Base-by-base conservation (phyloP, 2,329 filamentous ascomycete species). In the Boeremia exigua region DNA sequence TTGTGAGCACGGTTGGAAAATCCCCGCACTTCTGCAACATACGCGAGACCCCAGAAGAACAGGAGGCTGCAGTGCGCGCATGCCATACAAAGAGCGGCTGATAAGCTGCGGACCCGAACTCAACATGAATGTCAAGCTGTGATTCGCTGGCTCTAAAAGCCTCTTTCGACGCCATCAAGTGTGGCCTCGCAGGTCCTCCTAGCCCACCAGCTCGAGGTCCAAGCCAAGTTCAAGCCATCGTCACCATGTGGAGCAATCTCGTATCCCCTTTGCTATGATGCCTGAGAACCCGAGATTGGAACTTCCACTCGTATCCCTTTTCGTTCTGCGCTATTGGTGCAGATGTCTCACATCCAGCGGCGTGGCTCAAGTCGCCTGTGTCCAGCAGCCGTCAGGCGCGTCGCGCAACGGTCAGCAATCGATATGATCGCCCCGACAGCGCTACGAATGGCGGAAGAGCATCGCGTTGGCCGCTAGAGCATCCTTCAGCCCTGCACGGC, bases 401-500 rank as follows among this genome's bases (percentile, higher is more conserved):
- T 56, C 59, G 63, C 59, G 63, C 62, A 67, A 69, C 67, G 56
- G 66, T 71, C 61, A 64, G 66, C 64, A 63, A 52, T 54, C 49
- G 43, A 59, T 46, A 45, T 45, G 53, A 58, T 59, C 51, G 44
- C 48, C 54, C 59, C 58, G 57, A 62, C 37, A 53, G 48, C 62
- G 60, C 70, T 66, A 57, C 67, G 55, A 66, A 63, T 45, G 58
- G 52, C 54, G 54, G 53, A 54, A 59, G 46, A 54, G 52, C 55
- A 56, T 55, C 54, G 55, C 39, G 60, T 48, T 57, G 55, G 61
- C 54, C 56, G 50, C 46, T 61, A 57, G 25, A 55, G 53, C 45
- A 48, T 51, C 56, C 38, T 59, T 66, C 65, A 69, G 69, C 70
- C 71, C 65, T 72, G 65, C 58, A 62, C 59, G 59, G 55, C 59